Percentiles rank a stretch among this genome's conserved stretches.
These are phyloP conservation scores for Lignosus rhinocerotis DNA, from an alignment of 1,284 basidiomycete species.

Conservation along the genomic window DNA sequence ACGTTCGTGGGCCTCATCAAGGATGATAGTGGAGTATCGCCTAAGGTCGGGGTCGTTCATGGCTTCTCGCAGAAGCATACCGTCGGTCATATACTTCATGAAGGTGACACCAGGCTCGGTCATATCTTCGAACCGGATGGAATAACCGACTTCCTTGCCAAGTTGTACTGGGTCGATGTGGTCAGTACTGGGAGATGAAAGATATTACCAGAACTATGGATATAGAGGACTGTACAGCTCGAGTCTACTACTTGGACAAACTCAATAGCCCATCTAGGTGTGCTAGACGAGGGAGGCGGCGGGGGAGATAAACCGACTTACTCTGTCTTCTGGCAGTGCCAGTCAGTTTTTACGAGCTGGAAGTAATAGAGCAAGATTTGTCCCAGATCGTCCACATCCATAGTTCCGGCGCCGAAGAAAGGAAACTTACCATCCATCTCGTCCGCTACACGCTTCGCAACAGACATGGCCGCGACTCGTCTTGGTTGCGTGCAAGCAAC, in stretches of 20 bases:
- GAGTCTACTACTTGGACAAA: neutral
- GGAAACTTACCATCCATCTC: conserved; percentile 89
- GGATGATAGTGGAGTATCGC: conserved; percentile 95
- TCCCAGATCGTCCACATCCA: neutral
- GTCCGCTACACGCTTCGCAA: conserved; percentile 97
- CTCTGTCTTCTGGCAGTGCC: neutral
- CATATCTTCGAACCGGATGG: conserved; percentile 99
- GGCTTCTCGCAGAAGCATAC: conserved; percentile 95
- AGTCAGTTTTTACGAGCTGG: neutral
- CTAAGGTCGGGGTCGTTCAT: conserved; percentile 93
- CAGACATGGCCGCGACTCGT: conserved; percentile 97
- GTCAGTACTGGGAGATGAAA: neutral
- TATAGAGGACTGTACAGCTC: neutral
- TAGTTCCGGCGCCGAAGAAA: neutral
- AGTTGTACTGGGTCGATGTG: conserved; percentile 64
- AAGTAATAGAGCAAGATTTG: neutral
- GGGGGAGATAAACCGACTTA: neutral
- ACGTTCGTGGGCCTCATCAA: conserved; percentile 98
- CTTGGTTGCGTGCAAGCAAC: conserved; percentile 98
- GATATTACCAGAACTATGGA: neutral
- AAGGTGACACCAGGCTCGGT: conserved; percentile 90
- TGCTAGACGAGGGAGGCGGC: neutral
- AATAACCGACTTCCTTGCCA: conserved; percentile 95
- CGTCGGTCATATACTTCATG: conserved; percentile 99
- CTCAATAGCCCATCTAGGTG: neutral